These are phyloP conservation scores for Tetraselmis striata DNA, from an alignment of 139 green algal genomes.

Conservation along the genomic window DNA sequence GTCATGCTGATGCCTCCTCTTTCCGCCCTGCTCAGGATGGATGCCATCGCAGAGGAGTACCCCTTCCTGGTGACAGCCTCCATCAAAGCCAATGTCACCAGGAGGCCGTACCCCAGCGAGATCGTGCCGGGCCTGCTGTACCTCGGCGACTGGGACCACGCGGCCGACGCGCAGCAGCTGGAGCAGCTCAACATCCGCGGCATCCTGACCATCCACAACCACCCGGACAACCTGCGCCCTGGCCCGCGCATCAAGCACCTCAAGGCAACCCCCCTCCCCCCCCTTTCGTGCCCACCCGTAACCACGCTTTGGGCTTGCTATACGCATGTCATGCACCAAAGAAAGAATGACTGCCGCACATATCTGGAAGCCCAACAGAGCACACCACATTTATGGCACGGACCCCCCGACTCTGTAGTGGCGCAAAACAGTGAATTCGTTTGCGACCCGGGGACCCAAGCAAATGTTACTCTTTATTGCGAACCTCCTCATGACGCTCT, in stretches of 20 bases:
- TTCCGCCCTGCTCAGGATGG: slow-evolving; percentile 28
- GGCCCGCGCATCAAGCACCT: slow-evolving; percentile 34
- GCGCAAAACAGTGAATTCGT: too few species aligned
- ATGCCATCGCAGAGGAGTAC: slow-evolving; percentile 36
- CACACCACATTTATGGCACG: too few species aligned
- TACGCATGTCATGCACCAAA: too few species aligned
- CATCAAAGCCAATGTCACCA: slow-evolving; percentile 38
- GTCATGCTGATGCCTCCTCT: not conserved
- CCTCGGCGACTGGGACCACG: slow-evolving; percentile 68
- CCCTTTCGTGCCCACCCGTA: not conserved
- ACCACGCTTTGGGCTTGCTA: too few species aligned
- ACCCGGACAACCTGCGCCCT: slow-evolving; percentile 50
- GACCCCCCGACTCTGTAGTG: too few species aligned
- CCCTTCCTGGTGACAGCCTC: slow-evolving; percentile 62
- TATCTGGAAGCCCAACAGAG: too few species aligned
- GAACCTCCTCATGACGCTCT: too few species aligned
- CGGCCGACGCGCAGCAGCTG: slow-evolving; percentile 34
- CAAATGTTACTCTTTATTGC: too few species aligned
- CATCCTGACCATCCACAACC: slow-evolving; percentile 60
- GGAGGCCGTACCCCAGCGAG: slow-evolving; percentile 56
- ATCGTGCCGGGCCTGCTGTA: slow-evolving; percentile 59
- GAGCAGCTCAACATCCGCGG: slow-evolving; percentile 45
- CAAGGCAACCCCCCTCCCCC: not conserved
- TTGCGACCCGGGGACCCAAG: too few species aligned
- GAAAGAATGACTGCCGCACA: too few species aligned